Evolutionary conservation across 768 basidiomycete species (phyloP).

Genomic region (Pisolithus tinctorius): DNA sequence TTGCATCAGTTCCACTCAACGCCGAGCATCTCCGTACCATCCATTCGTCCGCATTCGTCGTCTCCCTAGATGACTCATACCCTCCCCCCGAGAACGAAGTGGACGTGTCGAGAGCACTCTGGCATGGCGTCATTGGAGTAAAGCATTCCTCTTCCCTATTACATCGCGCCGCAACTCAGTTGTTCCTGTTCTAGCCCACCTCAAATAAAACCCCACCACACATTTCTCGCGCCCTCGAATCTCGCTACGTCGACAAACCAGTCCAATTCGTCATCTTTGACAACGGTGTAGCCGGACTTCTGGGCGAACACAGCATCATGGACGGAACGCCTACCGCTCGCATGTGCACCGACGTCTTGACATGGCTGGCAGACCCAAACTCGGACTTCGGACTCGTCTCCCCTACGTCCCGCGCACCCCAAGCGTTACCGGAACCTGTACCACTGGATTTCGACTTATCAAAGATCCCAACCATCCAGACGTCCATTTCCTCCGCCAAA

Average conservation of each 20-base stretch:
- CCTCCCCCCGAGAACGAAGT: conserved; percentile 40
- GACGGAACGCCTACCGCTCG: conserved; percentile 80
- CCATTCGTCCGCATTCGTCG: conserved; percentile 79
- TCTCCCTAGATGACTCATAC: conserved; percentile 65
- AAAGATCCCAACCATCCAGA: conserved; percentile 21
- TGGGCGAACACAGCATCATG: conserved; percentile 93
- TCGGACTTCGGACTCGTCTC: conserved; percentile 52
- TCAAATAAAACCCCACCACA: conserved; percentile 15
- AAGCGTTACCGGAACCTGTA: conserved; percentile 27
- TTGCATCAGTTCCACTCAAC: conserved; percentile 58
- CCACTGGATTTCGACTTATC: conserved; percentile 63
- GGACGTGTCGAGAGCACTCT: conserved; percentile 63
- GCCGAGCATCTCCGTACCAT: conserved; percentile 60
- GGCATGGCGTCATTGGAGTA: conserved; percentile 68
- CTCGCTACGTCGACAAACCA: conserved; percentile 90
- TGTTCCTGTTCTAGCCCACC: conserved; percentile 5
- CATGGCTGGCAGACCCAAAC: conserved; percentile 46
- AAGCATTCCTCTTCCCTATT: conserved; percentile 9
- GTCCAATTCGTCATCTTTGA: conserved; percentile 81
- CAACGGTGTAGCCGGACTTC: conserved; percentile 73
- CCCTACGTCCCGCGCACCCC: conserved; percentile 10
- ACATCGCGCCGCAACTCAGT: neutral
- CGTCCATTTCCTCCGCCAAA: conserved; percentile 53
- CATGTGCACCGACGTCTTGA: conserved; percentile 63
- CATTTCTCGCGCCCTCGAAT: conserved; percentile 47